A percentile compares a stretch with the other conserved stretches of the same genome.
Conservation (phyloP, 2,329 filamentous ascomycete species). For the Arthrinium puccinioides region DNA sequence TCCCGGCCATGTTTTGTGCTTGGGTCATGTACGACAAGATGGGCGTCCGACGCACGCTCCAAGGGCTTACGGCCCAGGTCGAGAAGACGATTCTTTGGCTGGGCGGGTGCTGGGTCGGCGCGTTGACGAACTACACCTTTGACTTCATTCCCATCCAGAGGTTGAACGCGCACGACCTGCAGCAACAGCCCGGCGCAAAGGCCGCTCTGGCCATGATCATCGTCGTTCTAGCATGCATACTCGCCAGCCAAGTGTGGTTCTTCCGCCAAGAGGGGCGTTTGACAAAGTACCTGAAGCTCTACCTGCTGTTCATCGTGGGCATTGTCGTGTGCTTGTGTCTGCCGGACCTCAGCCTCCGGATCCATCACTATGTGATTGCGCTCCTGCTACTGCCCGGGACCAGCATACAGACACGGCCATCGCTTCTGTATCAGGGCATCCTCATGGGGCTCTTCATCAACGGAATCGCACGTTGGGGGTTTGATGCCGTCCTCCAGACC, state of each 20-base stretch:
- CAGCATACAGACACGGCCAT: conserved; percentile 77
- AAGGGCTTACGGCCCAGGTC: conserved; percentile 69
- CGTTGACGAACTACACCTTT: conserved; percentile 91
- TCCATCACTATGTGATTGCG: conserved; percentile 92
- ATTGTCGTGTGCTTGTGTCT: conserved; percentile 65
- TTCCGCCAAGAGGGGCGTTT: conserved; percentile 82
- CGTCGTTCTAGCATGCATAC: conserved; percentile 59
- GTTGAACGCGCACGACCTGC: conserved; percentile 82
- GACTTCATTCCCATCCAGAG: conserved; percentile 89
- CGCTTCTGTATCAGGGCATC: conserved; percentile 81
- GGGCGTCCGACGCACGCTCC: conserved; percentile 63
- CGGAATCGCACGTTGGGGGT: conserved; percentile 89
- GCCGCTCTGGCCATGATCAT: conserved; percentile 75
- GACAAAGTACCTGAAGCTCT: conserved; percentile 69
- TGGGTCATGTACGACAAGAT: conserved; percentile 86
- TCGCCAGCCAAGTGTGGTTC: conserved; percentile 71
- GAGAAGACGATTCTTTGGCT: conserved; percentile 91
- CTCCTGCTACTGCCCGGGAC: conserved; percentile 84
- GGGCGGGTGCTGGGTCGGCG: conserved; percentile 83
- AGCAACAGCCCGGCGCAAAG: conserved; percentile 82
- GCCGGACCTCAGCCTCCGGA: conserved; percentile 69
- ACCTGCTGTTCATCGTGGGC: conserved; percentile 57
- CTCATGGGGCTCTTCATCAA: conserved; percentile 90
- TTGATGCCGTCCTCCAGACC: conserved; percentile 82
- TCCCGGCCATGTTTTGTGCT: conserved; percentile 81